Base-by-base conservation (phyloP, 2,329 filamentous ascomycete species). In the Pochonia chlamydosporia region DNA sequence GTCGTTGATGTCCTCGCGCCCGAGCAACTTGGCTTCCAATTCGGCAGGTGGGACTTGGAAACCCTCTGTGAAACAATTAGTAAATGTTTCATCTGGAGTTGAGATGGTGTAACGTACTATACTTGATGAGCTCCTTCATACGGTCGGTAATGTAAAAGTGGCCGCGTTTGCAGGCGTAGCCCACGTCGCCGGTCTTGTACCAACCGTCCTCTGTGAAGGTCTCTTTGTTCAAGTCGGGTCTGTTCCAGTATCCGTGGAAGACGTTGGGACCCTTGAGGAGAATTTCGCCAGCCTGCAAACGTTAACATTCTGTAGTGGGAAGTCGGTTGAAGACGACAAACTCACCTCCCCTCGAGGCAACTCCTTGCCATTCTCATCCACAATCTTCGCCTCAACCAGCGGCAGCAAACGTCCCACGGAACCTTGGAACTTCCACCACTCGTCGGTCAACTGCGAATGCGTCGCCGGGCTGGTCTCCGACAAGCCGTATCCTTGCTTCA, bases 401-500 rank as follows among this genome's bases (percentile, higher is more conserved):
- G 90, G 84, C 18, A 91, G 64, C 35, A 96, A 70, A 39, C 76
- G 80, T 11, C 92, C 91, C 0, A 92, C 87, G 0, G 85, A 85
- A 18, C 90, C 91, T 56, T 91, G 83, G 40, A 79, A 81, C 43
- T 76, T 81, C 52, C 81, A 72, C 89, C 90, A 96, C 55, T 89
- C 84, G 30, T 81, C 78, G 73, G 87, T 84, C 7, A 76, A 70
- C 65, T 90, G 88, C 9, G 81, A 80, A 56, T 89, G 84, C 0
- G 88, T 87, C 1, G 82, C 85, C 0, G 91, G 90, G 23, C 84
- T 84, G 13, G 89, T 95, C 70, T 97, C 92, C 5, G 84, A 89
- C 5, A 97, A 75, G 0, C 92, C 92, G 61, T 96, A 97, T 16
- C 88, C 91, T 68, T 97, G 92, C 73, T 96, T 96, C 51, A 96